Percentiles rank a stretch among this genome's conserved stretches.
Evolutionary conservation across 2,329 filamentous ascomycete species (phyloP).

Genomic region (Epichloe gansuensis): DNA sequence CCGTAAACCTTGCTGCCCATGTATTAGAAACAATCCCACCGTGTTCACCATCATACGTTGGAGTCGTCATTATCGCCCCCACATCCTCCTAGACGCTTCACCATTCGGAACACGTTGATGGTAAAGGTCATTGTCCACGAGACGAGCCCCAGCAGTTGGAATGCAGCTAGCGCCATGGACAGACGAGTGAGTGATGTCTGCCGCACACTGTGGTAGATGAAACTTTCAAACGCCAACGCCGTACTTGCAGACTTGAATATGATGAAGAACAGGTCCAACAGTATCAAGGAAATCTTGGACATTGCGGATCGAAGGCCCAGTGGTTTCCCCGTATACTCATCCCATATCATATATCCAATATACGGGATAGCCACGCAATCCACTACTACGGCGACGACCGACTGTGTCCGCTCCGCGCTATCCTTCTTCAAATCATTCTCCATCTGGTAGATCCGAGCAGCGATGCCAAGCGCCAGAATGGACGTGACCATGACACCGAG

Average conservation of each 20-base stretch:
- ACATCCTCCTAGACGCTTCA: conserved; percentile 45
- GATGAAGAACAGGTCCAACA: conserved; percentile 91
- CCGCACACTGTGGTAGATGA: conserved; percentile 44
- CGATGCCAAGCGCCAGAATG: conserved; percentile 65
- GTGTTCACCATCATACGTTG: background rate
- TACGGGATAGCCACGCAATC: conserved; percentile 84
- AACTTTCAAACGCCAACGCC: conserved; percentile 73
- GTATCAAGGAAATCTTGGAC: conserved; percentile 77
- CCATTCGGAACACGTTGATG: conserved; percentile 65
- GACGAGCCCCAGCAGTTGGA: conserved; percentile 68
- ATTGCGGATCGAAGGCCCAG: conserved; percentile 72
- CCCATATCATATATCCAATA: conserved; percentile 84
- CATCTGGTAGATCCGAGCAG: conserved; percentile 57
- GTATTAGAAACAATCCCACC: background rate
- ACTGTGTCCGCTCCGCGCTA: conserved; percentile 54
- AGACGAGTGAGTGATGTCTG: conserved; percentile 35
- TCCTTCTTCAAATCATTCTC: conserved; percentile 31
- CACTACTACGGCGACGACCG: conserved; percentile 78
- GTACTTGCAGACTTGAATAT: conserved; percentile 94
- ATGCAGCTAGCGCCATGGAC: conserved; percentile 57
- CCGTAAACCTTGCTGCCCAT: background rate
- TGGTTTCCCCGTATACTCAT: conserved; percentile 92
- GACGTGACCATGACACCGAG: conserved; percentile 74
- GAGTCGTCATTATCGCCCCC: conserved; percentile 22
- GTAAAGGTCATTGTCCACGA: conserved; percentile 88